Conservation (phyloP, 805 yeast species). For the Candida patagonica region DNA sequence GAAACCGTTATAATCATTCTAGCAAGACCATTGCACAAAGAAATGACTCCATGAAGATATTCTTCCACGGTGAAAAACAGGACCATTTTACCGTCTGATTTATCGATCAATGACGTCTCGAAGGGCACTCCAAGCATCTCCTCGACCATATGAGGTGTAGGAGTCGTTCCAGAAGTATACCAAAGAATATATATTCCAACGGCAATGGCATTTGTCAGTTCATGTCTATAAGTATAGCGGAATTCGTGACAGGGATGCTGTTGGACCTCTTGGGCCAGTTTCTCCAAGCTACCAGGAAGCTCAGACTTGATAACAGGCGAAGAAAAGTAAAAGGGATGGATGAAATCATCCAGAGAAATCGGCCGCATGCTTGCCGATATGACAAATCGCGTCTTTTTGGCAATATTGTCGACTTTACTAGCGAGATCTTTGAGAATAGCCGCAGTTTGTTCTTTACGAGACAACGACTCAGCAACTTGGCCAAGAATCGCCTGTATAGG, state of each 20-base stretch:
- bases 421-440: constrained; percentile 3
- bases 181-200: constrained; percentile 3
- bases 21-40: constrained; percentile 21
- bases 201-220: constrained; percentile 3
- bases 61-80: constrained; percentile 16
- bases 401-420: constrained; percentile 2
- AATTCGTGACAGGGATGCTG: constrained; percentile 10
- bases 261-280: constrained; percentile 1
- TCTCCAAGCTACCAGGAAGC: constrained; percentile 1
- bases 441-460: not conserved
- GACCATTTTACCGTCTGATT: constrained; percentile 4
- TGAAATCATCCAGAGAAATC: constrained; percentile 3
- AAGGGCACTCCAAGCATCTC: constrained; percentile 2
- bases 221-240: constrained; percentile 5
- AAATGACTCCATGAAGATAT: constrained; percentile 22
- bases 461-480: too few species aligned
- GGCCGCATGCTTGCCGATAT: constrained; percentile 3
- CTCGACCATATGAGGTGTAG: constrained; percentile 2
- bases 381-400: not conserved
- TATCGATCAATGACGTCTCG: not conserved
- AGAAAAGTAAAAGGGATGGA: constrained; percentile 1
- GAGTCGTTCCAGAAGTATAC: not conserved
- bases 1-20: constrained; percentile 24
- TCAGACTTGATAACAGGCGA: too few species aligned
- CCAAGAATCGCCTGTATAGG: too few species aligned